A percentile compares a stretch with the other conserved stretches of the same genome.
phyloP scores from a whole-genome alignment of 2,329 filamentous ascomycete genomes.

The Neonectria punicea region DNA sequence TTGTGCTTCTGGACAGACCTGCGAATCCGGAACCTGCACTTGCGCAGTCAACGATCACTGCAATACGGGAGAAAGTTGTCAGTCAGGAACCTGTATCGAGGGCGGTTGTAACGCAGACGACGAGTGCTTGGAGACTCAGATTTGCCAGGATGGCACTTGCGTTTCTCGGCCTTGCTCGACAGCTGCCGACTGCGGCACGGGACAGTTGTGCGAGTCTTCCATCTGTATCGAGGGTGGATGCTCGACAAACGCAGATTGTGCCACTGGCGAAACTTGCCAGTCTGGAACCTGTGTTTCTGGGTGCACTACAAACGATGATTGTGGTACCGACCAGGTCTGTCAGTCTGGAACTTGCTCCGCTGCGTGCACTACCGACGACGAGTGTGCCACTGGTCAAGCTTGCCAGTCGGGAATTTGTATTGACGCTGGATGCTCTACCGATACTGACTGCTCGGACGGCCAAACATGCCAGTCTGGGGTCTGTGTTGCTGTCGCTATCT shows the following conservation, averaged over 20 bases:
- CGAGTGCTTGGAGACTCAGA: not conserved
- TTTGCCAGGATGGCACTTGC: not conserved
- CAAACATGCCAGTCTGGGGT: not conserved
- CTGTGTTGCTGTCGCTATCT: not conserved
- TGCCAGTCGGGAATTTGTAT: not conserved
- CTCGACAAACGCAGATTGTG: not conserved
- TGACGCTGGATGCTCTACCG: not conserved
- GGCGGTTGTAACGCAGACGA: not conserved
- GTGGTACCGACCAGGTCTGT: not conserved
- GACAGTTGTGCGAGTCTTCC: not conserved
- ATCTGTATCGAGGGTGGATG: slow-evolving; percentile 1
- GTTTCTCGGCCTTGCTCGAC: not conserved
- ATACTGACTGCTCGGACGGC: not conserved
- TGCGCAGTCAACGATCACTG: not conserved
- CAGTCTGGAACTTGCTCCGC: slow-evolving; percentile 1
- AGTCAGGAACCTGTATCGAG: not conserved
- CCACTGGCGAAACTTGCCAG: not conserved
- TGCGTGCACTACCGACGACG: not conserved
- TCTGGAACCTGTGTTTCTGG: slow-evolving; percentile 1
- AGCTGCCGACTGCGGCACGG: not conserved
- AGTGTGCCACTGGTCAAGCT: not conserved
- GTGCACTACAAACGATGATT: slow-evolving; percentile 1
- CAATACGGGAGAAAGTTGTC: not conserved
- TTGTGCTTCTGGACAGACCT: not conserved
- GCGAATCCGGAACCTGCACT: not conserved